Conservation (phyloP, 805 yeast genomes). For the Candida boleticola region DNA sequence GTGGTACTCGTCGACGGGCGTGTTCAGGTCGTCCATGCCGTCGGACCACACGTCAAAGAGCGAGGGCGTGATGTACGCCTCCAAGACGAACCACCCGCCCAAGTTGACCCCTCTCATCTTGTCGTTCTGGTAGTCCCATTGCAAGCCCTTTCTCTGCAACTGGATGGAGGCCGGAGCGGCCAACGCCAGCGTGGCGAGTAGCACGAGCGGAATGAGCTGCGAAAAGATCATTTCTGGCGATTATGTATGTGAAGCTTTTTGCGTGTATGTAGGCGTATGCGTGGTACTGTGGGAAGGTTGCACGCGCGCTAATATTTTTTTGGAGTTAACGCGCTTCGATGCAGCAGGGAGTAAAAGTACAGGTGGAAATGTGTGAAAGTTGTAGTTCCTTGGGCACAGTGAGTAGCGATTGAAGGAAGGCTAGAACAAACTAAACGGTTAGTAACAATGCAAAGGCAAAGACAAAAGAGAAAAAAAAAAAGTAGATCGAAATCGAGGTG, state of each 20-base stretch:
- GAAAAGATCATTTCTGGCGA: neutral
- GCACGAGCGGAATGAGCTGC: neutral
- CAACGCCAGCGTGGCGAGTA: neutral
- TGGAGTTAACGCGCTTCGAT: too few species aligned
- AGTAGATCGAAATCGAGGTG: too few species aligned
- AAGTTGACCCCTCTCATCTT: constrained; percentile 67
- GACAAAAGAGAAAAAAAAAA: too few species aligned
- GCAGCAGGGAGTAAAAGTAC: too few species aligned
- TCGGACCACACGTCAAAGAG: constrained; percentile 54
- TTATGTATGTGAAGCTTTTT: neutral
- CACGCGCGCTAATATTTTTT: too few species aligned
- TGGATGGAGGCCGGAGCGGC: constrained; percentile 5
- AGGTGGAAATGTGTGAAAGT: too few species aligned
- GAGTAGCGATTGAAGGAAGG: too few species aligned
- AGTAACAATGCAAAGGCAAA: too few species aligned
- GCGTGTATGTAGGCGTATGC: constrained; percentile 1
- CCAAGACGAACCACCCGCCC: constrained; percentile 90
- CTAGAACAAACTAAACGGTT: too few species aligned
- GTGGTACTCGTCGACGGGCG: constrained; percentile 85
- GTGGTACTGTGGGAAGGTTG: too few species aligned
- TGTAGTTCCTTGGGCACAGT: too few species aligned
- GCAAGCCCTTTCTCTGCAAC: constrained; percentile 19
- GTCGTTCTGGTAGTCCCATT: constrained; percentile 35
- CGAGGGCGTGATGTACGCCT: constrained; percentile 83
- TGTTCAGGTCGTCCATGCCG: constrained; percentile 19